These are phyloP conservation scores for Colletotrichum endophyticum DNA, from an alignment of 2,329 filamentous ascomycete genomes.

Conservation along the genomic window DNA sequence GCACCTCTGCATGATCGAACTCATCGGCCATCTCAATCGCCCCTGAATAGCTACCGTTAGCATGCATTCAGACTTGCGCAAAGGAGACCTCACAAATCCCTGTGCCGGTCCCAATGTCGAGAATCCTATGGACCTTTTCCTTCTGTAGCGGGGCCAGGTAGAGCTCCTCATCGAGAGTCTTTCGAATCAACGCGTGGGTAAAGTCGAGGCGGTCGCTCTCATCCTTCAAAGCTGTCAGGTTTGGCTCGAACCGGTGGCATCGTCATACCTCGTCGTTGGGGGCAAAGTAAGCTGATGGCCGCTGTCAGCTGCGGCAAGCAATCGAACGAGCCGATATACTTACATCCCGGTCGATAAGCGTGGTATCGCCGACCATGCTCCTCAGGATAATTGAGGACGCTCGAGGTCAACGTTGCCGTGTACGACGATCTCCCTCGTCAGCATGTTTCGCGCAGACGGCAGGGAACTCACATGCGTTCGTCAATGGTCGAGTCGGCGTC, in stretches of 20 bases:
- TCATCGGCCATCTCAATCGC: not conserved
- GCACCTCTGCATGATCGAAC: not conserved
- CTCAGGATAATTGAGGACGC: conserved; percentile 7
- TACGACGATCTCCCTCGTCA: not conserved
- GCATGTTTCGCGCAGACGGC: not conserved
- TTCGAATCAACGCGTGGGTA: not conserved
- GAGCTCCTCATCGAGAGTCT: not conserved
- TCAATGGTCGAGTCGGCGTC: not conserved
- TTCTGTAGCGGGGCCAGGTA: conserved; percentile 4
- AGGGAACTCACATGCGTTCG: not conserved
- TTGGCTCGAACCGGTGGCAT: not conserved
- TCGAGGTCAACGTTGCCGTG: conserved; percentile 11
- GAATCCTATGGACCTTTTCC: conserved; percentile 37
- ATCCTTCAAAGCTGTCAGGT: not conserved
- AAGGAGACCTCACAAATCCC: conserved; percentile 53
- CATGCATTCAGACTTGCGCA: not conserved
- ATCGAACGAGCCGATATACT: not conserved
- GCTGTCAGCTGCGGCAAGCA: not conserved
- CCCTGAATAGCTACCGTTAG: not conserved
- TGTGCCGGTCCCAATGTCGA: conserved; percentile 66
- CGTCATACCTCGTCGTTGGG: conserved; percentile 39
- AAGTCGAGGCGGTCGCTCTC: conserved; percentile 11
- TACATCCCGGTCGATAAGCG: conserved; percentile 12
- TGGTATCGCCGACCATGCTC: conserved; percentile 22
- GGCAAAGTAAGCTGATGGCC: conserved; percentile 28